Percentiles rank a stretch among this genome's conserved stretches.
Evolutionary conservation across 202 grass and related monocot genomes (phyloP).

Genomic region (Schoenoplectus triqueter): DNA sequence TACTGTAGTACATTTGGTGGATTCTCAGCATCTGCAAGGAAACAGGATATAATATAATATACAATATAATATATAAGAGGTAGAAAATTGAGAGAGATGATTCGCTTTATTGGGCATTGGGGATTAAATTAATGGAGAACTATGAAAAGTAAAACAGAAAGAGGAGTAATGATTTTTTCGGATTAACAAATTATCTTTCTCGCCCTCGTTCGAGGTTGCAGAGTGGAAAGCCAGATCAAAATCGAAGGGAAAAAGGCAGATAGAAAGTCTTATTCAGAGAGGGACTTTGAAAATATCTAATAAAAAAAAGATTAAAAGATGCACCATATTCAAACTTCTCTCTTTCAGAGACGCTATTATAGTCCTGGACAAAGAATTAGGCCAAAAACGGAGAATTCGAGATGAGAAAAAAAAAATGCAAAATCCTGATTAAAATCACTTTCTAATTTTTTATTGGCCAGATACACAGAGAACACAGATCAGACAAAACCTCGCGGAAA

Average conservation of each 20-base stretch:
- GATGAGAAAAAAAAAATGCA: constrained; percentile 10
- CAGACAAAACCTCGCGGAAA: constrained; percentile 47
- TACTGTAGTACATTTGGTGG: constrained; percentile 51
- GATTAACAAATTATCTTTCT: constrained; percentile 25
- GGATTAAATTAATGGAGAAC: constrained; percentile 37
- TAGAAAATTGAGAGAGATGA: constrained; percentile 30
- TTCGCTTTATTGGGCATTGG: constrained; percentile 48
- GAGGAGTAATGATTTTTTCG: constrained; percentile 8
- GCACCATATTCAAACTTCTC: constrained; percentile 26
- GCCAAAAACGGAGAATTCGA: constrained; percentile 31
- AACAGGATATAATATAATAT: constrained; percentile 25
- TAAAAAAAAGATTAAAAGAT: constrained; percentile 8
- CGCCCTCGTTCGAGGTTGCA: constrained; percentile 38
- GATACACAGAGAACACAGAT: constrained; percentile 38
- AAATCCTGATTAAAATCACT: constrained; percentile 26
- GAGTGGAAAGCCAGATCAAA: constrained; percentile 45
- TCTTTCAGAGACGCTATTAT: background rate
- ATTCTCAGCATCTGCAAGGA: constrained; percentile 40
- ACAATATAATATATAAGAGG: constrained; percentile 40
- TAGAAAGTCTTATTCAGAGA: constrained; percentile 45
- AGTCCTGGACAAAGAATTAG: constrained; percentile 13
- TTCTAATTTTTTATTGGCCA: constrained; percentile 28
- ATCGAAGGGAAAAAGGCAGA: constrained; percentile 33
- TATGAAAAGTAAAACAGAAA: constrained; percentile 40
- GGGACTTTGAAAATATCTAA: constrained; percentile 36